Conservation (phyloP, 202 grass and related monocot species). For the Zizania palustris region DNA sequence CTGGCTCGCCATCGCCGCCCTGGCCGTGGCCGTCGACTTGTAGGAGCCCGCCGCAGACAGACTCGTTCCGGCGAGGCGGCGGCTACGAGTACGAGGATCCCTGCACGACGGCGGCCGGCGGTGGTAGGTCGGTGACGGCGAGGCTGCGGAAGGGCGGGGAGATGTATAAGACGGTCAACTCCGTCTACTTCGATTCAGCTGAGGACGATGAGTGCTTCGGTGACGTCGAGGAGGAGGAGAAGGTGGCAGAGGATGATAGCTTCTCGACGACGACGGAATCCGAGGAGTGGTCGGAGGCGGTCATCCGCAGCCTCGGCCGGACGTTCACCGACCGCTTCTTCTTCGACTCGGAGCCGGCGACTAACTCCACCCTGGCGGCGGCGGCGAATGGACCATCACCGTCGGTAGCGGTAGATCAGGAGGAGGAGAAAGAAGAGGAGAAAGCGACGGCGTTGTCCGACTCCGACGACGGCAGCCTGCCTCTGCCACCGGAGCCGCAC, state of each 20-base stretch:
- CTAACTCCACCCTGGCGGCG: conserved; percentile 43
- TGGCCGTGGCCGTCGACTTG: conserved; percentile 58
- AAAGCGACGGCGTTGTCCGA: not conserved
- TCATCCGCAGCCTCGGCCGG: conserved; percentile 54
- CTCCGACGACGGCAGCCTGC: not conserved
- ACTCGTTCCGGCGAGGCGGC: conserved; percentile 62
- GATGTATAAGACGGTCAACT: conserved; percentile 83
- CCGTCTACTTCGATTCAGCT: conserved; percentile 57
- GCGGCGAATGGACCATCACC: too few relatives aligned
- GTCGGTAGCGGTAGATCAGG: too few relatives aligned
- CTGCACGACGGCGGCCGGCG: conserved; percentile 1
- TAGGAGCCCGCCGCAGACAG: conserved; percentile 57
- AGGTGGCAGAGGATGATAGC: conserved; percentile 39
- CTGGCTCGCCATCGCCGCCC: not conserved
- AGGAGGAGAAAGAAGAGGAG: not conserved
- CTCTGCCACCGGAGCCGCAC: not conserved
- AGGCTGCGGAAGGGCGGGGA: conserved; percentile 32
- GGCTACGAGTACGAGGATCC: not conserved
- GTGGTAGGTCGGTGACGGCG: not conserved
- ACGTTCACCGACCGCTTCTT: conserved; percentile 72
- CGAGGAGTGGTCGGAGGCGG: conserved; percentile 58
- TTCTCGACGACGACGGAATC: conserved; percentile 56
- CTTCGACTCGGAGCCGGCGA: conserved; percentile 61
- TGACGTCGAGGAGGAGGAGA: conserved; percentile 14
- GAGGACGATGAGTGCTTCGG: conserved; percentile 42